Base-by-base conservation (phyloP, 768 basidiomycete genomes). In the Rhodotorula paludigena region DNA sequence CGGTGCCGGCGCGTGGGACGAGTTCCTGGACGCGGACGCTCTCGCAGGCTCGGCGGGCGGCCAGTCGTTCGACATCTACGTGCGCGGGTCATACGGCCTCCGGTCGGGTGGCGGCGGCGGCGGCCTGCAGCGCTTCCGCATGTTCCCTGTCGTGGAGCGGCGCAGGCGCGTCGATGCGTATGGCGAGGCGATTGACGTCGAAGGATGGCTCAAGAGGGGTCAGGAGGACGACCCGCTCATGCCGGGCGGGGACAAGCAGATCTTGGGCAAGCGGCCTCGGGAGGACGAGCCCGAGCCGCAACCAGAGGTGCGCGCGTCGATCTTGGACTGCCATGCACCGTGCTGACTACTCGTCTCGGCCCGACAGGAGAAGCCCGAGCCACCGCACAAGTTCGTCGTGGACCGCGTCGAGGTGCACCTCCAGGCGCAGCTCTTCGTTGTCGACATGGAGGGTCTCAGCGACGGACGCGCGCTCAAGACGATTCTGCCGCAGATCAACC, bases 141-240 rank as follows among this genome's bases (percentile, higher is more conserved):
- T 97, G 92, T 98, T 97, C 80, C 96, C 96, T 0, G 92, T 91
- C 72, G 85, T 94, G 36, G 94, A 98, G 80, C 88, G 90, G 79
- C 90, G 88, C 76, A 82, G 91, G 72, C 84, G 89, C 72, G 89
- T 98, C 30, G 96, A 99, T 76, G 90, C 89, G 73, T 99, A 90
- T 77, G 96, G 96, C 15, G 96, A 99, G 81, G 88, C 86, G 16
- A 82, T 98, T 58, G 96, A 98, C 78, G 88, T 98, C 11, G 92
- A 89, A 6, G 88, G 91, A 85, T 99, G 96, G 96, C 77, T 98
- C 65, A 82, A 91, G 68, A 90, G 90, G 76, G 90, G 92, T 1
- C 48, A 61, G 89, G 89, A 79, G 86, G 93, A 94, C 77, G 89
- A 79, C 86, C 92, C 94, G 78, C 89, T 94, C 73, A 89, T 92